Base-by-base conservation (phyloP, 2,329 filamentous ascomycete genomes). In the Alternaria novae-zelandiae region DNA sequence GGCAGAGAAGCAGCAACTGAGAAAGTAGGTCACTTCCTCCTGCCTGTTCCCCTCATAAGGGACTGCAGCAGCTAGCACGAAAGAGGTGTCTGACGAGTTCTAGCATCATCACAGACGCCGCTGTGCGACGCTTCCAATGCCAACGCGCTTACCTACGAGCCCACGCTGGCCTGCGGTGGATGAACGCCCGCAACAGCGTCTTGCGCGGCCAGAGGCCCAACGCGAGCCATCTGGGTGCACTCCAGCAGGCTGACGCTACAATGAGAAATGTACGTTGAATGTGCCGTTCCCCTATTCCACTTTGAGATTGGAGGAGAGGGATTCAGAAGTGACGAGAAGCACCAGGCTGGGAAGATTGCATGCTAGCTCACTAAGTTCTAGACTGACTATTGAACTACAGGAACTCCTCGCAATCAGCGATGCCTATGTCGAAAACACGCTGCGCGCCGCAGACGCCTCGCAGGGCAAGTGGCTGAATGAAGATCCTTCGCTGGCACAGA, bases 401-500 rank as follows among this genome's bases (percentile, higher is more conserved):
- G 88, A 90, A 74, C 79, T 89, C 47, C 80, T 82, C 13, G 81
- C 82, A 25, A 83, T 89, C 65, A 88, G 87, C 13, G 86, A 90
- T 67, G 81, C 83, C 49, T 81, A 86, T 66, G 85, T 89, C 51
- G 82, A 87, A 55, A 81, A 83, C 59, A 85, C 86, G 28, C 82
- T 90, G 17, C 84, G 85, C 65, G 79, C 82, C 25, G 83, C 86
- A 44, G 88, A 90, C 71, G 71, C 80, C 46, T 79, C 84, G 45
- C 86, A 87, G 66, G 85, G 86, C 43, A 88, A 89, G 78, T 90
- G 88, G 87, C 80, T 89, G 47, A 79, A 80, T 41, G 88, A 90
- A 65, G 88, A 90, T 71, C 88, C 88, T 4, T 81, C 85, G 8
- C 78, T 89, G 61, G 80, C 82, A 15, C 80, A 81, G 20, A 86